Conservation (phyloP, 139 green algal genomes). For the Coelastrella sp. region DNA sequence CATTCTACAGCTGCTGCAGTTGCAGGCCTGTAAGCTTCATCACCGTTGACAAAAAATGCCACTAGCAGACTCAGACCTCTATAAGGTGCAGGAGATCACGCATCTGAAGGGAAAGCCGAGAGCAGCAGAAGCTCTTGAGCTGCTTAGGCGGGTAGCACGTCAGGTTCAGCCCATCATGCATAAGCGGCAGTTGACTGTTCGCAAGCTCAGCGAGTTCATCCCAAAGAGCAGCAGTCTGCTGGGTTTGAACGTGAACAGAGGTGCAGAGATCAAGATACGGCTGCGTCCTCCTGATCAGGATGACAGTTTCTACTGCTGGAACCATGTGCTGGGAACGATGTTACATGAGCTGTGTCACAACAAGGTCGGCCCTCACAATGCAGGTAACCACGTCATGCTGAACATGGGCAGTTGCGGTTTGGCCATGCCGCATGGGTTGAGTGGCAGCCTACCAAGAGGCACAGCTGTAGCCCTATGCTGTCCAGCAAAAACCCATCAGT, state of each 20-base stretch:
- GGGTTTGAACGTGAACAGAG: slow-evolving; percentile 65
- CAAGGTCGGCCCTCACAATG: slow-evolving; percentile 72
- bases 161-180: slow-evolving; percentile 93
- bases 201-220: slow-evolving; percentile 80
- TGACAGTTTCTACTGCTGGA: slow-evolving; percentile 75
- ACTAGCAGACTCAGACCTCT: neutral
- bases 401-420: neutral
- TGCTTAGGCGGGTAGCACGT: slow-evolving; percentile 67
- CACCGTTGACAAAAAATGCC: neutral
- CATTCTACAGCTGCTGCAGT: no score
- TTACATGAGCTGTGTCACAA: slow-evolving; percentile 92
- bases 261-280: slow-evolving; percentile 66
- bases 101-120: neutral
- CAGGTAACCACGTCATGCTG: neutral
- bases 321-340: slow-evolving; percentile 86
- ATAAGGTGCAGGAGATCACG: slow-evolving; percentile 17
- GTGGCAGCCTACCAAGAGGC: neutral
- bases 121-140: slow-evolving; percentile 56
- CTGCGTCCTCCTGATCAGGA: slow-evolving; percentile 38
- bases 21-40: no score
- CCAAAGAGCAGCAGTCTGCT: slow-evolving; percentile 72
- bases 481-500: no score
- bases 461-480: no score
- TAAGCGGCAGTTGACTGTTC: slow-evolving; percentile 60
- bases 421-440: neutral